Evolutionary conservation across 768 basidiomycete species (phyloP).

Genomic region (Hortiboletus campestris): DNA sequence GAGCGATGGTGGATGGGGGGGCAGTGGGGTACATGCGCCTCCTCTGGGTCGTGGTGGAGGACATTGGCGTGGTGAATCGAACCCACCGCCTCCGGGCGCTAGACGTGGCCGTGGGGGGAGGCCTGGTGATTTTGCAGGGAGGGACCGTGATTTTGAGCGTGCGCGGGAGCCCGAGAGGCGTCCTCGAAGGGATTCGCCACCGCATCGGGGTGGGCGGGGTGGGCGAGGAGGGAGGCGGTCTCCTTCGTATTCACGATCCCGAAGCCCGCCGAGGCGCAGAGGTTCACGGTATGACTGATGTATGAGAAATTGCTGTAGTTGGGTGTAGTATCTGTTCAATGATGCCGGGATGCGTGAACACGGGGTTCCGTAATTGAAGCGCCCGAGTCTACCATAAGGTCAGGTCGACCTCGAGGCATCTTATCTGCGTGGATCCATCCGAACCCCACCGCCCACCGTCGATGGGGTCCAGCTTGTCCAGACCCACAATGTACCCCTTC

Average conservation of each 20-base stretch:
- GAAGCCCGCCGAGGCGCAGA: slow-evolving; percentile 42
- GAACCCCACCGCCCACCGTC: neutral
- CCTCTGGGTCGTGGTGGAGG: slow-evolving; percentile 55
- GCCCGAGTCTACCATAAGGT: neutral
- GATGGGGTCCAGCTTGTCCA: slow-evolving; percentile 29
- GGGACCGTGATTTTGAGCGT: slow-evolving; percentile 38
- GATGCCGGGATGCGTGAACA: no score
- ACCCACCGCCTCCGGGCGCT: slow-evolving; percentile 41
- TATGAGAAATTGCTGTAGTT: slow-evolving; percentile 4
- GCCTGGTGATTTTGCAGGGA: slow-evolving; percentile 32
- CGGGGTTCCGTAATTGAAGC: no score
- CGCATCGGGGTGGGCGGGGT: slow-evolving; percentile 45
- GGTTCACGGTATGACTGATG: slow-evolving; percentile 33
- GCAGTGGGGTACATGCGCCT: slow-evolving; percentile 36
- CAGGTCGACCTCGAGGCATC: slow-evolving; percentile 4
- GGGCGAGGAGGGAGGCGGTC: slow-evolving; percentile 43
- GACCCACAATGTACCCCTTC: slow-evolving; percentile 10
- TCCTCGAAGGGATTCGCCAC: slow-evolving; percentile 48
- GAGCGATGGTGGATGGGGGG: slow-evolving; percentile 55
- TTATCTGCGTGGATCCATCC: slow-evolving; percentile 3
- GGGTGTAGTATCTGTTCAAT: neutral
- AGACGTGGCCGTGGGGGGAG: slow-evolving; percentile 45
- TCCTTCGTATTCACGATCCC: slow-evolving; percentile 37
- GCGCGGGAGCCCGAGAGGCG: slow-evolving; percentile 46
- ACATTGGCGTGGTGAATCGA: slow-evolving; percentile 74